Base-by-base conservation (phyloP, 2,329 filamentous ascomycete species). In the Fusarium lateritium region DNA sequence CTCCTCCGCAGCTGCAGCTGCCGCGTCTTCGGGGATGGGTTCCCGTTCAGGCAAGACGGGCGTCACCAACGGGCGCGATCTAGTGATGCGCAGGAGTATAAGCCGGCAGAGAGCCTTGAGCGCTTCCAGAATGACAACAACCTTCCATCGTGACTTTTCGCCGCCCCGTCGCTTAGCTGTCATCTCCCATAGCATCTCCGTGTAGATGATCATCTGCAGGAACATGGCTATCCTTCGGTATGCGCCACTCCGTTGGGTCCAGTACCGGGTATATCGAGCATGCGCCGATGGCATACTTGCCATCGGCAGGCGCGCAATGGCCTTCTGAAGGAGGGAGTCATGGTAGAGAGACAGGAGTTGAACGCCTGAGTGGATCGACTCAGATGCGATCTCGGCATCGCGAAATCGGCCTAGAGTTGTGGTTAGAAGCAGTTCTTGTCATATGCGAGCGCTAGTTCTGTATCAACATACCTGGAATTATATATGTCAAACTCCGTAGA, bases 161-260 rank as follows among this genome's bases (percentile, higher is more conserved):
- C 92, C 94, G 19, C 93, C 92, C 66, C 90, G 90, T 49, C 95
- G 88, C 80, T 97, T 97, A 28, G 94, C 94, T 28, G 92, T 89
- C 96, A 99, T 99, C 79, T 99, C 96, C 87, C 95, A 96, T n/a
- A 99, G 83, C 31, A 99, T 84, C 81, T 99, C 94, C 0, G 94
- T 97, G 77, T 98, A 98, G 72, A 96, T 92, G 26, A 98, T 92
- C 81, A 97, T 92, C 77, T 97, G 94, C 49, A 99, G 83, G 6
- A 94, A 83, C 69, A 94, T 86, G 40, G 95, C 94, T 56, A 97
- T 89, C 62, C 92, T 88, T 62, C 91, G 89, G 79, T 99, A 99
- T 11, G 93, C 84, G 6, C 86, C 83, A 74, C 85, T 89, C 72
- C 86, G 86, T 56, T 84, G 79, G 8, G 87, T 84, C 90, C 90